Conservation (phyloP, 139 green algal species). For the Protoeuglena noctilucae region DNA sequence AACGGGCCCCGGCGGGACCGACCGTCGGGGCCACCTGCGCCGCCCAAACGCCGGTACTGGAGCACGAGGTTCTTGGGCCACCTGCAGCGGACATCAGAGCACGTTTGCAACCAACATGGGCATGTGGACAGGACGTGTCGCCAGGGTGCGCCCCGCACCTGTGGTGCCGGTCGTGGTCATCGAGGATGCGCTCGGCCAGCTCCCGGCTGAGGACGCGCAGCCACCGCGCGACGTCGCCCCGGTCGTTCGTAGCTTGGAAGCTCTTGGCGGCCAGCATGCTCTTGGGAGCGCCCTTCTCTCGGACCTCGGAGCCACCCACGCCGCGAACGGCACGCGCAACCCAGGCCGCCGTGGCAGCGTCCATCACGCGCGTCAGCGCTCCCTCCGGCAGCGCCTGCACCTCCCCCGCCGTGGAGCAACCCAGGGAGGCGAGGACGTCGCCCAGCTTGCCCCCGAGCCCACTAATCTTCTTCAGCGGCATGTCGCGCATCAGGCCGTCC, state of each 20-base stretch:
- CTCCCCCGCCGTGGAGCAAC: conserved; percentile 36
- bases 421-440: conserved; percentile 14
- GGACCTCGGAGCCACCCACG: background rate
- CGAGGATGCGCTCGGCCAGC: conserved; percentile 34
- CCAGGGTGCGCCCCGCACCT: too few relatives aligned
- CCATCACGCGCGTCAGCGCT: conserved; percentile 3
- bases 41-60: conserved; percentile 15
- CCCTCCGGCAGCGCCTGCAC: conserved; percentile 9
- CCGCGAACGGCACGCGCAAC: conserved; percentile 14
- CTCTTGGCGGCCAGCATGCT: conserved; percentile 59
- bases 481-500: conserved; percentile 37
- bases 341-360: conserved; percentile 12
- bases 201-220: conserved; percentile 50
- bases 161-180: conserved; percentile 31
- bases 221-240: conserved; percentile 28
- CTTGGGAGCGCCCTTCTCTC: conserved; percentile 29
- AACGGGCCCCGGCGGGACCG: background rate
- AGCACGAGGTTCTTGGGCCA: conserved; percentile 30
- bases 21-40: background rate
- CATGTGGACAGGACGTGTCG: too few relatives aligned
- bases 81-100: too few relatives aligned
- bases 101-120: too few relatives aligned
- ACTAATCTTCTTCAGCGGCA: conserved; percentile 67
- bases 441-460: conserved; percentile 76
- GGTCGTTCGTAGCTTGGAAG: conserved; percentile 38